Percentiles rank a stretch among this genome's conserved stretches.
These are phyloP conservation scores for Fimicolochytrium jonesii DNA, from an alignment of 192 early-diverging fungal genomes.

Conservation along the genomic window DNA sequence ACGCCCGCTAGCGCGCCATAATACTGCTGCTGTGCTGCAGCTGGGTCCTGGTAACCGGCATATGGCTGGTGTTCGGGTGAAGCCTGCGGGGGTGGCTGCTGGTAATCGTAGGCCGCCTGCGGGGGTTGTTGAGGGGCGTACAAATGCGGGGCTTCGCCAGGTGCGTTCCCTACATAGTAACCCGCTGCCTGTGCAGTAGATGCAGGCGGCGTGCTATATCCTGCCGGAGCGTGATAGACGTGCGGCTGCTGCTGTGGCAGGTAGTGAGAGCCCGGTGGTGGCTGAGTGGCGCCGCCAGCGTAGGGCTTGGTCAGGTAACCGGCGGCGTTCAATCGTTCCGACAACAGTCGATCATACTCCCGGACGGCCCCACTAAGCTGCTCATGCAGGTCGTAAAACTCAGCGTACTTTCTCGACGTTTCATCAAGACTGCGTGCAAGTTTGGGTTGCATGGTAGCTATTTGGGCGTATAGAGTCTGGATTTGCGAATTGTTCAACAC, in stretches of 20 bases:
- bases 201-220: no score
- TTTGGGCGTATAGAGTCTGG: slow-evolving; percentile 73
- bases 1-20: not conserved
- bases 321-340: slow-evolving; percentile 48
- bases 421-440: slow-evolving; percentile 69
- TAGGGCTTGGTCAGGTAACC: slow-evolving; percentile 17
- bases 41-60: no score
- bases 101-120: slow-evolving; percentile 1
- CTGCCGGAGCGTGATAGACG: no score
- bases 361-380: slow-evolving; percentile 76
- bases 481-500: slow-evolving; percentile 77
- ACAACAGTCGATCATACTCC: slow-evolving; percentile 83
- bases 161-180: no score
- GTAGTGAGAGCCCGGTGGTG: not conserved
- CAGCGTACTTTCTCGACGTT: slow-evolving; percentile 72
- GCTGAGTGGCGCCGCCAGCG: not conserved
- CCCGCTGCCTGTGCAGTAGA: no score
- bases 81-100: not conserved
- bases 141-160: no score
- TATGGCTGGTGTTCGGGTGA: no score
- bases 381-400: slow-evolving; percentile 74
- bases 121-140: no score
- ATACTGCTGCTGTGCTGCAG: slow-evolving; percentile 2
- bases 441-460: slow-evolving; percentile 81
- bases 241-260: not conserved